These are phyloP conservation scores for Cytospora schulzeri DNA, from an alignment of 2,329 filamentous ascomycete genomes.

Conservation along the genomic window DNA sequence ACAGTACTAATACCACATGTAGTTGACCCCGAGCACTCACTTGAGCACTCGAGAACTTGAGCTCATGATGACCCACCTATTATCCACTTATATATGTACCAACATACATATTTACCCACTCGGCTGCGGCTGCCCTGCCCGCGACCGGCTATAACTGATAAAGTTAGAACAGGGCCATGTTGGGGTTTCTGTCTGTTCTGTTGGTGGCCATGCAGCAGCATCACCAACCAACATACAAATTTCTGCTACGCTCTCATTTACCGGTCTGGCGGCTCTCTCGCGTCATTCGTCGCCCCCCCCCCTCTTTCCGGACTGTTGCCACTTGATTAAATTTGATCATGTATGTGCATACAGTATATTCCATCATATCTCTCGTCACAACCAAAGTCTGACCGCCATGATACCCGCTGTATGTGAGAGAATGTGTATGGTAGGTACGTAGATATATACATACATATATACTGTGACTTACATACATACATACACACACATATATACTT, in stretches of 20 bases:
- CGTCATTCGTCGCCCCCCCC: conserved; percentile 7
- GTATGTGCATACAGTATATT: neutral
- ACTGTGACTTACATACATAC: no score
- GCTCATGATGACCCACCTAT: no score
- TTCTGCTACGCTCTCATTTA: conserved; percentile 17
- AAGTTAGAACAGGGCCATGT: neutral
- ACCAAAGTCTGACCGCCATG: neutral
- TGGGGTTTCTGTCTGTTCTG: neutral
- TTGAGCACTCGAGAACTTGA: no score
- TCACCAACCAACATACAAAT: conserved; percentile 12
- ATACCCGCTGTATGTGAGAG: neutral
- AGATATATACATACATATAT: no score
- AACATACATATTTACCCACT: neutral
- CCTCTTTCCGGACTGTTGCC: conserved; percentile 7
- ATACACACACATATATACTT: no score
- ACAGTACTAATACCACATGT: no score
- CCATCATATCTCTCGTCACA: neutral
- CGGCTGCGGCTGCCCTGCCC: neutral
- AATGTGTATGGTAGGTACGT: no score
- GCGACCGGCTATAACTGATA: neutral
- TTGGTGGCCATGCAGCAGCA: conserved; percentile 11
- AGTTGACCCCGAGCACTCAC: no score
- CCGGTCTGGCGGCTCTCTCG: conserved; percentile 7
- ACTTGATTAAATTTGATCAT: neutral
- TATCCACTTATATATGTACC: no score